Evolutionary conservation across 1,139 yeast genomes (phyloP).

Genomic region (Candida buenavistaensis): DNA sequence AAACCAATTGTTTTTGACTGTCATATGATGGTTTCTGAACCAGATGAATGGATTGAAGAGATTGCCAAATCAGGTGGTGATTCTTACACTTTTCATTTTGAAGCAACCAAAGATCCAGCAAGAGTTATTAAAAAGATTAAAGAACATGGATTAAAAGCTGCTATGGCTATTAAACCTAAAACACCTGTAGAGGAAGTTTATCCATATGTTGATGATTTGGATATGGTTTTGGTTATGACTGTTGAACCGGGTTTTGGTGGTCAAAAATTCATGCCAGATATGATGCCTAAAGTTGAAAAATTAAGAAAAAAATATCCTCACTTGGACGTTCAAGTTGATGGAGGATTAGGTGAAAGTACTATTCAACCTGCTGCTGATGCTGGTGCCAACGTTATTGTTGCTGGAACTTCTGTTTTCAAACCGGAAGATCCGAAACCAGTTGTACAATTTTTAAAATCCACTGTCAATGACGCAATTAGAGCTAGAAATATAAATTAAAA

Average conservation of each 20-base stretch:
- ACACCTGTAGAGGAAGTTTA: conserved; percentile 85
- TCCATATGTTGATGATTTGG: conserved; percentile 75
- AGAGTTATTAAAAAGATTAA: conserved; percentile 75
- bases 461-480: conserved; percentile 40
- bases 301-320: conserved; percentile 74
- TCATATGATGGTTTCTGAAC: conserved; percentile 97
- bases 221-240: conserved; percentile 95
- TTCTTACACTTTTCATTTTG: conserved; percentile 94
- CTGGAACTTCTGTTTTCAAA: conserved; percentile 92
- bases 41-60: conserved; percentile 92
- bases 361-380: conserved; percentile 85
- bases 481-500: conserved; percentile 22
- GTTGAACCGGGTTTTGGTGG: conserved; percentile 99
- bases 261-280: conserved; percentile 89
- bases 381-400: conserved; percentile 97
- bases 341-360: conserved; percentile 88
- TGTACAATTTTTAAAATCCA: conserved; percentile 62
- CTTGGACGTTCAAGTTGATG: conserved; percentile 92
- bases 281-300: conserved; percentile 92
- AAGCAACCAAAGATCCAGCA: conserved; percentile 81
- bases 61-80: conserved; percentile 96
- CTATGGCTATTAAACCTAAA: conserved; percentile 92
- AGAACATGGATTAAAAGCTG: conserved; percentile 84
- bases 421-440: conserved; percentile 77
- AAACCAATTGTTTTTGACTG: conserved; percentile 83